These are phyloP conservation scores for Alisma plantagoaquatica DNA, from an alignment of 106 monocot genomes.

Conservation along the genomic window DNA sequence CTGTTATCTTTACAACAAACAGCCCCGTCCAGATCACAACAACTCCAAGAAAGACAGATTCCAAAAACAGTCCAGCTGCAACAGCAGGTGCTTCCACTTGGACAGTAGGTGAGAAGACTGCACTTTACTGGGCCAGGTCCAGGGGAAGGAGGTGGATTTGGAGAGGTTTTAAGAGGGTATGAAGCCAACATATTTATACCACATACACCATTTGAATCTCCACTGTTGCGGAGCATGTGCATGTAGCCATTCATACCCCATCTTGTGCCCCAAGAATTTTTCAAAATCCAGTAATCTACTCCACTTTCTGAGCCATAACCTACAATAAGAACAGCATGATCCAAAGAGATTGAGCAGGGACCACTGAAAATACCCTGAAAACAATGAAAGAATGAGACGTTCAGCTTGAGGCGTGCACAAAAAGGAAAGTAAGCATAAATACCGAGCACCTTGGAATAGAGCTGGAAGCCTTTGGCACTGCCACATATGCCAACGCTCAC, in stretches of 20 bases:
- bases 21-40: constrained; percentile 77
- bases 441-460: constrained; percentile 76
- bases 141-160: constrained; percentile 86
- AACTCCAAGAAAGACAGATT: constrained; percentile 80
- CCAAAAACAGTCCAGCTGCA: constrained; percentile 64
- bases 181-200: constrained; percentile 90
- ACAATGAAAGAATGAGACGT: constrained; percentile 2
- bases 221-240: constrained; percentile 64
- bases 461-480: constrained; percentile 73
- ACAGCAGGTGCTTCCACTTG: constrained; percentile 75
- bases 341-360: constrained; percentile 84
- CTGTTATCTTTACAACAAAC: constrained; percentile 78
- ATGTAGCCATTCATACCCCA: constrained; percentile 97
- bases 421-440: no score
- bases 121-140: constrained; percentile 74
- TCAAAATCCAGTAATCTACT: constrained; percentile 87
- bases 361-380: constrained; percentile 87
- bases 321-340: constrained; percentile 95
- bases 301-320: constrained; percentile 90
- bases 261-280: constrained; percentile 92
- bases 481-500: constrained; percentile 96
- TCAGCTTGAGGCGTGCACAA: not conserved
- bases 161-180: constrained; percentile 72
- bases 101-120: constrained; percentile 56
- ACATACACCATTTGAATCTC: constrained; percentile 56